These are phyloP conservation scores for Aspergillus diversus DNA, from an alignment of 495 filamentous ascomycete genomes.

Conservation along the genomic window DNA sequence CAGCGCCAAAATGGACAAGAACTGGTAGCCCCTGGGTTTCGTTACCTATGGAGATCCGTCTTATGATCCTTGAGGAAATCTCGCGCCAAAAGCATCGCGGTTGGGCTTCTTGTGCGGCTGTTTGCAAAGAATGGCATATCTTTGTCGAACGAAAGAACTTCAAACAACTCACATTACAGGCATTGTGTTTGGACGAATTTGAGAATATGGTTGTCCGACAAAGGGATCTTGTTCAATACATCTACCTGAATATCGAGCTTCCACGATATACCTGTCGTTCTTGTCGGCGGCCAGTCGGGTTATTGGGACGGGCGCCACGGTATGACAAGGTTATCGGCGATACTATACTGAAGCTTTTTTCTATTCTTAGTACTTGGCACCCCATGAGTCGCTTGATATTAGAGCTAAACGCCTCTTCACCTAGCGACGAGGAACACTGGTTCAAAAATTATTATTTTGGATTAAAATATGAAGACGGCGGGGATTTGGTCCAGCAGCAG, in stretches of 20 bases:
- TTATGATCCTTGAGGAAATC: constrained; percentile 7
- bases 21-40: constrained; percentile 7
- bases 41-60: constrained; percentile 4
- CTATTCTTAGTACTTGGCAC: constrained; percentile 5
- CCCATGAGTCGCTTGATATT: constrained; percentile 9
- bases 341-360: constrained; percentile 7
- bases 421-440: constrained; percentile 4
- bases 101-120: constrained; percentile 5
- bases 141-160: constrained; percentile 1
- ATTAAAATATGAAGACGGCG: background rate
- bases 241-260: constrained; percentile 10
- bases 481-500: constrained; percentile 10
- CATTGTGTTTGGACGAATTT: constrained; percentile 2
- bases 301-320: background rate
- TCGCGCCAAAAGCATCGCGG: constrained; percentile 9
- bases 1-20: background rate
- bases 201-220: constrained; percentile 5
- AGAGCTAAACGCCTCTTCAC: constrained; percentile 7
- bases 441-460: constrained; percentile 10
- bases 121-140: constrained; percentile 8
- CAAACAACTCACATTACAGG: constrained; percentile 7
- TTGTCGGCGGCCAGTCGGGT: background rate
- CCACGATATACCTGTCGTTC: constrained; percentile 6
- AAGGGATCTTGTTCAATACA: constrained; percentile 11
- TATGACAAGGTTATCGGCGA: background rate